Evolutionary conservation across 306 rosid genomes (phyloP).

Genomic region (Vigna trinervia): DNA sequence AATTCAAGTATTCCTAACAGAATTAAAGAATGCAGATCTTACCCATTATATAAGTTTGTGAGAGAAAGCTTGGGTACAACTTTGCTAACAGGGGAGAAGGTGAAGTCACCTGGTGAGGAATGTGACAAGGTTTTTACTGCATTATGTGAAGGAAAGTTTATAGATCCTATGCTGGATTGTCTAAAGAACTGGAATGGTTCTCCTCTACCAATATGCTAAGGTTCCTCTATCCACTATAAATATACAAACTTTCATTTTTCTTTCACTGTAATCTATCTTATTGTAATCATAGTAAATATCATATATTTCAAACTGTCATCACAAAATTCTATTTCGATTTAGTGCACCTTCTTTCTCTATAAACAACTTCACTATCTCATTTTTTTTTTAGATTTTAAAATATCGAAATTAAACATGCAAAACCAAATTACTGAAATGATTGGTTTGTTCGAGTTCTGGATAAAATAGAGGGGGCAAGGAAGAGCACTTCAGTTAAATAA

Average conservation of each 20-base stretch:
- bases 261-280: conserved; percentile 13
- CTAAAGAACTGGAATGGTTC: conserved; percentile 90
- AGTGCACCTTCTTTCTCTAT: neutral
- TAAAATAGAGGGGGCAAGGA: too few species aligned
- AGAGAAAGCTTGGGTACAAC: conserved; percentile 73
- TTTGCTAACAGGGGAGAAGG: conserved; percentile 81
- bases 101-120: conserved; percentile 85
- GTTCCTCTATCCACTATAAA: conserved; percentile 5
- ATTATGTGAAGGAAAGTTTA: conserved; percentile 68
- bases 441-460: too few species aligned
- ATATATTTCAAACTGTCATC: conserved; percentile 35
- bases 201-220: conserved; percentile 77
- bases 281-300: conserved; percentile 27
- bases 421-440: too few species aligned
- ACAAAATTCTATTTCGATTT: conserved; percentile 3
- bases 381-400: too few species aligned
- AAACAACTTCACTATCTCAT: too few species aligned
- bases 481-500: too few species aligned
- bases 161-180: conserved; percentile 80
- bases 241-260: neutral
- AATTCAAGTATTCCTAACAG: conserved; percentile 59
- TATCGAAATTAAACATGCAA: too few species aligned
- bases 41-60: conserved; percentile 77
- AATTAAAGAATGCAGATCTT: conserved; percentile 82
- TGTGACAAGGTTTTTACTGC: conserved; percentile 83